phyloP scores from a whole-genome alignment of 108 stramenopile genomes.

The Aurantiochytrium sp. region DNA sequence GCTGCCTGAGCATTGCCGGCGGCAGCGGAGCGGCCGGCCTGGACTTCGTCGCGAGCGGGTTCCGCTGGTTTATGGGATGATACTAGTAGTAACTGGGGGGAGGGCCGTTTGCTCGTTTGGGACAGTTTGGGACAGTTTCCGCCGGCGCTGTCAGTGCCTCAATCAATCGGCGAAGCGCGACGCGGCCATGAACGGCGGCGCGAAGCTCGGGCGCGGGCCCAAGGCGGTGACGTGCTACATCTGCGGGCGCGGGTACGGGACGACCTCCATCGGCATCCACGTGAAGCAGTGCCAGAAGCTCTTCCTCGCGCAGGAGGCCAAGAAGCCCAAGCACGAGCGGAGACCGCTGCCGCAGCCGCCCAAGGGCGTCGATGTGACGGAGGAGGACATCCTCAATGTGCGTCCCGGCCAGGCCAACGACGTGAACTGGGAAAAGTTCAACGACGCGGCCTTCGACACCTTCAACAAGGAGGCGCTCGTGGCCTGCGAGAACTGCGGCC shows the following conservation, averaged over 20 bases:
- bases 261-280: slow-evolving; percentile 1
- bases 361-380: neutral
- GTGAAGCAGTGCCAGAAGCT: slow-evolving; percentile 16
- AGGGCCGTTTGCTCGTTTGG: too few species aligned
- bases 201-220: neutral
- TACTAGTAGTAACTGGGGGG: too few species aligned
- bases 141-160: too few species aligned
- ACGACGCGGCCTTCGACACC: neutral
- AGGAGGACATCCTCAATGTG: neutral
- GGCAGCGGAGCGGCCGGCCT: too few species aligned
- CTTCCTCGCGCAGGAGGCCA: neutral
- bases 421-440: neutral
- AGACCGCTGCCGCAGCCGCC: neutral
- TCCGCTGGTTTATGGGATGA: too few species aligned
- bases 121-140: too few species aligned
- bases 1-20: too few species aligned
- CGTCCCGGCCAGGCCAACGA: neutral
- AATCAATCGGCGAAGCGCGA: too few species aligned
- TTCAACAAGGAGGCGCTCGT: slow-evolving; percentile 7
- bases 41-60: too few species aligned
- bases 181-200: neutral
- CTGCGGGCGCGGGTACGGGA: slow-evolving; percentile 27
- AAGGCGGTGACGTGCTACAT: slow-evolving; percentile 13
- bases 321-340: neutral
- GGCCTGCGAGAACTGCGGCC: neutral